Conservation (phyloP, 2,329 filamentous ascomycete genomes). For the Fonsecaea multimorphosa region DNA sequence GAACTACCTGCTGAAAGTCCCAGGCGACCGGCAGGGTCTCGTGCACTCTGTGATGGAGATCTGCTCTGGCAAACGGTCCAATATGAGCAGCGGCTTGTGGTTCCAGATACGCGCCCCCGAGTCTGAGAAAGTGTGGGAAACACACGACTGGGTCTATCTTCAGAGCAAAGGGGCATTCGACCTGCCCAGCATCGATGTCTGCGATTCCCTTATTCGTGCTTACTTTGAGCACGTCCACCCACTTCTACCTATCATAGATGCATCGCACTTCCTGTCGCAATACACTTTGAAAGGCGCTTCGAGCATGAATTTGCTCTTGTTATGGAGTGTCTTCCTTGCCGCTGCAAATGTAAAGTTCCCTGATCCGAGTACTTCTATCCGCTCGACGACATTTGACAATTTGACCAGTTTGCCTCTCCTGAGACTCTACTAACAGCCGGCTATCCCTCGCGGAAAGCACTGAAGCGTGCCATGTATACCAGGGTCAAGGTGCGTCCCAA, state of each 20-base stretch:
- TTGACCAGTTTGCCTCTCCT: conserved; percentile 41
- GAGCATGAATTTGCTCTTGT: conserved; percentile 38
- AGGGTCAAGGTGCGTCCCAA: conserved; percentile 81
- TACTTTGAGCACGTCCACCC: conserved; percentile 91
- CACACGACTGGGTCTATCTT: conserved; percentile 80
- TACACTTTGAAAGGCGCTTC: not conserved
- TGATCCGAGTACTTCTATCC: too few species aligned
- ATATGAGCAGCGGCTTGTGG: conserved; percentile 43
- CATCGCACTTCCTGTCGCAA: conserved; percentile 9
- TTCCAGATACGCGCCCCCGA: not conserved
- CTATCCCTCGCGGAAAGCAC: conserved; percentile 44
- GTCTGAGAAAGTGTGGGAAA: conserved; percentile 3
- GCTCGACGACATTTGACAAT: conserved; percentile 50
- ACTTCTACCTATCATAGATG: conserved; percentile 71
- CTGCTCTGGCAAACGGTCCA: conserved; percentile 24
- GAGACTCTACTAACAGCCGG: conserved; percentile 43
- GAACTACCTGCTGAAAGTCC: conserved; percentile 63
- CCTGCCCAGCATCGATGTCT: conserved; percentile 71
- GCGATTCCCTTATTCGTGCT: conserved; percentile 79
- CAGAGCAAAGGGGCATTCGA: conserved; percentile 81
- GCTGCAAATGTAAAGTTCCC: conserved; percentile 69
- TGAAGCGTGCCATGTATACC: conserved; percentile 69
- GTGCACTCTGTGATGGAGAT: conserved; percentile 62
- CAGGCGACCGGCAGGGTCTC: conserved; percentile 76
- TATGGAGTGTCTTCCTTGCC: conserved; percentile 58